Evolutionary conservation across 805 yeast genomes (phyloP).

Genomic region (Cyberlindnera maclurae): DNA sequence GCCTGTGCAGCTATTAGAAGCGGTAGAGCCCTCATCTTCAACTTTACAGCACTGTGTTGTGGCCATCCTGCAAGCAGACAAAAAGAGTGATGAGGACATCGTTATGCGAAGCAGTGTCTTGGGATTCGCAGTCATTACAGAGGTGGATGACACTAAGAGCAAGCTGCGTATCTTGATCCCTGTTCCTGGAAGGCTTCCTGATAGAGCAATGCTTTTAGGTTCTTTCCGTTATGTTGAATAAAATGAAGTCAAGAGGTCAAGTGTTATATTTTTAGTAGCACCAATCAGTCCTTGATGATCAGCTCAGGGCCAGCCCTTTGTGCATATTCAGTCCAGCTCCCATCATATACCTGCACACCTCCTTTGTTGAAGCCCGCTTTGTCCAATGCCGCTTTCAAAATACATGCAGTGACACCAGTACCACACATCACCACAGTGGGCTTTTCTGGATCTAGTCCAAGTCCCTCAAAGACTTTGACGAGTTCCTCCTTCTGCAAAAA

Average conservation of each 20-base stretch:
- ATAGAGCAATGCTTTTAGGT: slow-evolving; percentile 67
- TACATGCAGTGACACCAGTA: slow-evolving; percentile 92
- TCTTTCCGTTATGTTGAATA: slow-evolving; percentile 77
- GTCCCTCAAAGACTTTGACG: slow-evolving; percentile 35
- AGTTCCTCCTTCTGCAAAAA: slow-evolving; percentile 46
- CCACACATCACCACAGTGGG: slow-evolving; percentile 90
- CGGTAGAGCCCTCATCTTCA: slow-evolving; percentile 40
- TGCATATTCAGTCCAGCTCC: slow-evolving; percentile 88
- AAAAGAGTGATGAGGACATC: slow-evolving; percentile 39
- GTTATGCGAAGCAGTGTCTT: slow-evolving; percentile 51
- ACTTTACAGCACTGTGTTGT: slow-evolving; percentile 70
- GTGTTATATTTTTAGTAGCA: no score
- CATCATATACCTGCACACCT: slow-evolving; percentile 66
- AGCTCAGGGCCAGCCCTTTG: slow-evolving; percentile 54
- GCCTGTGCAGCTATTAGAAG: slow-evolving; percentile 20
- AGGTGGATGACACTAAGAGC: slow-evolving; percentile 66
- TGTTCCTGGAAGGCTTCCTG: slow-evolving; percentile 80
- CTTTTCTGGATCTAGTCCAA: slow-evolving; percentile 34
- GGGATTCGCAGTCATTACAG: slow-evolving; percentile 58
- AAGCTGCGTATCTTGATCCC: slow-evolving; percentile 73
- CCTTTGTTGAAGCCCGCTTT: slow-evolving; percentile 38
- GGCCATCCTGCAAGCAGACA: slow-evolving; percentile 50
- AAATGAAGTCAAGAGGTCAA: no score
- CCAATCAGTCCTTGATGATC: slow-evolving; percentile 36
- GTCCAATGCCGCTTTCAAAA: slow-evolving; percentile 69